Conservation (phyloP, 2,329 filamentous ascomycete species). For the Phialophora verrucosa region DNA sequence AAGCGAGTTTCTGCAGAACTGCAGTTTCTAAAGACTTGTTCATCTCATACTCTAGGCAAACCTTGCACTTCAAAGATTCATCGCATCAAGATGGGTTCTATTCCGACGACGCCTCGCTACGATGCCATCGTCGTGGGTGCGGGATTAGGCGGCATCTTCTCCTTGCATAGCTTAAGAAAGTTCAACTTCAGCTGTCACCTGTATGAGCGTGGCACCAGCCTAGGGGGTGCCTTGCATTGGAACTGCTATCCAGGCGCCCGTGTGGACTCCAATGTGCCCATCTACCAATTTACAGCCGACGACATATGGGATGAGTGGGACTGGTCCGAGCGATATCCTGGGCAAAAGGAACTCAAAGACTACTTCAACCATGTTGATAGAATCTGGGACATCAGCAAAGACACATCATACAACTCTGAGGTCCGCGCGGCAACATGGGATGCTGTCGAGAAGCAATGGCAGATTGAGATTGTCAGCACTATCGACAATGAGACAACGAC, state of each 20-base stretch:
- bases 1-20: too few species aligned
- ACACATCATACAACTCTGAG: not conserved
- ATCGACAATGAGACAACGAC: not conserved
- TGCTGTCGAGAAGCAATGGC: not conserved
- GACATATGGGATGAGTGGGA: not conserved
- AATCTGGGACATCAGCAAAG: not conserved
- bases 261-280: not conserved
- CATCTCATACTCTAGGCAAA: too few species aligned
- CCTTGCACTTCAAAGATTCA: too few species aligned
- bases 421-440: not conserved
- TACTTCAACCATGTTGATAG: not conserved
- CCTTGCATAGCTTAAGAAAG: too few species aligned
- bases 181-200: too few species aligned
- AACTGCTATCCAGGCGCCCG: not conserved
- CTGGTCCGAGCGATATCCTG: not conserved
- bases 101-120: too few species aligned
- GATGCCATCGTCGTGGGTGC: too few species aligned
- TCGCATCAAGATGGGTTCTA: too few species aligned
- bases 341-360: not conserved
- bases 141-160: too few species aligned
- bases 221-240: not conserved
- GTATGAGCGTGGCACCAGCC: too few species aligned
- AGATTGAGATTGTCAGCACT: not conserved
- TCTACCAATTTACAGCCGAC: not conserved
- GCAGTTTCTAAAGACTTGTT: too few species aligned